Evolutionary conservation across 495 filamentous ascomycete species (phyloP), one percentile per base, ranked within the genome.

Genomic region (Lepidopterella palustris): DNA sequence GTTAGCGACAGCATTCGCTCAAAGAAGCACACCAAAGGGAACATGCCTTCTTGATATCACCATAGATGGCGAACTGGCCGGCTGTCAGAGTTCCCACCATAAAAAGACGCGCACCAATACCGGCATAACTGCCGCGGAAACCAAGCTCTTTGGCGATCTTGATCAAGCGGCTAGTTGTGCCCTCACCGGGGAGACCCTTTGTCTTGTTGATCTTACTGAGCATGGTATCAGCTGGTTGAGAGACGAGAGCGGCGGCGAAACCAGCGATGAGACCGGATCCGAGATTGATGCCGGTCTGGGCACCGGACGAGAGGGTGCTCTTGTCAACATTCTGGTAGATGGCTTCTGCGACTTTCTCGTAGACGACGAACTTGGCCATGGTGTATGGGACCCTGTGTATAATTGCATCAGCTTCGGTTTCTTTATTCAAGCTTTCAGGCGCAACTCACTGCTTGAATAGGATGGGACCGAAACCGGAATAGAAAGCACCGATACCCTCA

Each of bases 161-260:
- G 80, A 96, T 82, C 62, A 98, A 79, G 75, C 93, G 89, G 76
- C 77, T 81, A 65, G 84, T 87, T 70, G 91, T 98, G 73, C 92
- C 85, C 83, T 98, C 92, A 77, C 93, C 93, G 58, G 93, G 93
- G 48, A 85, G 79, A 76, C 93, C 93, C 78, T 89, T 90, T 77
- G 90, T 95, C 90, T 98, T 98, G 89, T 98, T 98, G 84, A 98
- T 98, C 85, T 97, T 97, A 80, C 82, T 87, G 68, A 98, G 85
- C 93, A 97, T 97, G 71, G 93, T 98, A 76, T 97, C 93, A 72
- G 93, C 93, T 68, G 93, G 92, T 79, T 98, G 93, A 47, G 93
- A 97, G 69, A 98, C 86, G 73, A 96, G 68, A 71, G 93, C 93
- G 64, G 93, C 93, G 62, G 93, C 92, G 79, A 98, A 92, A 88